These are phyloP conservation scores for Calonectria leucothoes DNA, from an alignment of 2,329 filamentous ascomycete species.

Conservation along the genomic window DNA sequence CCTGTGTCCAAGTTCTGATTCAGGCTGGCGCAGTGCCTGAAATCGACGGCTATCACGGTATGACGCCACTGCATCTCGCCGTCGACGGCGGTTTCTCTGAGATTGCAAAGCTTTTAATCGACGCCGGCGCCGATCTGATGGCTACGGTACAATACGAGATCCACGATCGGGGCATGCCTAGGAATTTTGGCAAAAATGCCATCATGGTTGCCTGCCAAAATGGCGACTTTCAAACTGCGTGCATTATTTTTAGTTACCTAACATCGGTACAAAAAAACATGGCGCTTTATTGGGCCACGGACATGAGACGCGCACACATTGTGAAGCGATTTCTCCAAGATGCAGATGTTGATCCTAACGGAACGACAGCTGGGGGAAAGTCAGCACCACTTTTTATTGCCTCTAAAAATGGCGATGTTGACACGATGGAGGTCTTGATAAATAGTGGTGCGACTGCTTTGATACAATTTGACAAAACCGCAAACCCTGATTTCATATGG, in stretches of 20 bases:
- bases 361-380: too few relatives aligned
- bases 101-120: background rate
- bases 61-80: background rate
- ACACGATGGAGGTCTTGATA: background rate
- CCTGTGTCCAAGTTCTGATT: background rate
- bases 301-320: background rate
- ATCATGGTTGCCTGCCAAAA: background rate
- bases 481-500: too few relatives aligned
- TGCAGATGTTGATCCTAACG: constrained; percentile 2
- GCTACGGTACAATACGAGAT: background rate
- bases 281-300: background rate
- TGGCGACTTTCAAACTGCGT: background rate
- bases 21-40: background rate
- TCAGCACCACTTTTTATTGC: background rate
- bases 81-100: background rate
- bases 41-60: background rate
- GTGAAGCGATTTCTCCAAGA: constrained; percentile 7
- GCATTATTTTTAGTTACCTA: background rate
- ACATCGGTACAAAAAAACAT: background rate
- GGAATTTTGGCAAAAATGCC: background rate
- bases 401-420: background rate
- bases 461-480: background rate
- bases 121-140: background rate
- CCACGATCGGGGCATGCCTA: too few relatives aligned
- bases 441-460: background rate